Conservation (phyloP, 805 yeast genomes). For the Myxozyma lipomycoides region DNA sequence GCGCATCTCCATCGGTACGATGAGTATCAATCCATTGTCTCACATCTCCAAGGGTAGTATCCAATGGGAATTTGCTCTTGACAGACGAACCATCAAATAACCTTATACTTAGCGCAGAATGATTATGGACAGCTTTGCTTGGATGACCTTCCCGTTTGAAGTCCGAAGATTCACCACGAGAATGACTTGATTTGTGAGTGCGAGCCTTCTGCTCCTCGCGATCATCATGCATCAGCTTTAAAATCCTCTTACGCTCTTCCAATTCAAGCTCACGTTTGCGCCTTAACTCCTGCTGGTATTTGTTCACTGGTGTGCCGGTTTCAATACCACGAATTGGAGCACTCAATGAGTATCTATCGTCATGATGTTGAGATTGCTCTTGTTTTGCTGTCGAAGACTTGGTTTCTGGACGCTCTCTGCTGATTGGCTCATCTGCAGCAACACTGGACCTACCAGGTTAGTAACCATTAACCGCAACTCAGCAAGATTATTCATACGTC, state of each 20-base stretch:
- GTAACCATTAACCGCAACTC: too few relatives aligned
- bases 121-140: conserved; percentile 19
- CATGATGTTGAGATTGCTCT: too few relatives aligned
- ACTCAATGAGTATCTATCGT: background rate
- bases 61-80: conserved; percentile 47
- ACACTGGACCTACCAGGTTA: too few relatives aligned
- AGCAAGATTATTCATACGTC: too few relatives aligned
- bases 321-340: conserved; percentile 3
- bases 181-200: conserved; percentile 24
- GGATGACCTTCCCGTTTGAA: background rate
- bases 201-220: conserved; percentile 44
- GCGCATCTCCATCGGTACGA: conserved; percentile 47
- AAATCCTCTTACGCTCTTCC: conserved; percentile 55
- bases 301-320: conserved; percentile 22
- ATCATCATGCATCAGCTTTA: conserved; percentile 52
- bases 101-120: conserved; percentile 54
- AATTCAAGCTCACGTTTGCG: conserved; percentile 40
- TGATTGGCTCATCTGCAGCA: too few relatives aligned
- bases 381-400: too few relatives aligned
- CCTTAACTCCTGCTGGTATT: conserved; percentile 41
- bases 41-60: conserved; percentile 51
- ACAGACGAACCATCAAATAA: conserved; percentile 63
- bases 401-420: too few relatives aligned
- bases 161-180: conserved; percentile 4
- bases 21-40: conserved; percentile 56